Base-by-base conservation (phyloP, 106 monocot species). In the Acanthochlamys bracteata region DNA sequence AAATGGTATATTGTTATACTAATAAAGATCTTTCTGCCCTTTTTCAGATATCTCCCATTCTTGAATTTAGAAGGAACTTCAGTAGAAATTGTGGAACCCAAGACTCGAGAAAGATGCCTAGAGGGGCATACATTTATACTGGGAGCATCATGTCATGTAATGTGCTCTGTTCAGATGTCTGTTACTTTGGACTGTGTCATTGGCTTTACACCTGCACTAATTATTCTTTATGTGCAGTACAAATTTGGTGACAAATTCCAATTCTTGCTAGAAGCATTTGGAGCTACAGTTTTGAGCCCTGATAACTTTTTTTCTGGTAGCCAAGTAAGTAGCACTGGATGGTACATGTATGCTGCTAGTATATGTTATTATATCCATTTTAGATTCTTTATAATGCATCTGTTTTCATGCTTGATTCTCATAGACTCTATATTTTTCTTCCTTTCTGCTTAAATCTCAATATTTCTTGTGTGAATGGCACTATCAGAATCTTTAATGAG, bases 121-220 rank as follows among this genome's bases (percentile, higher is more conserved):
- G 78, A 69, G 40, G 80, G 75, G 59, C 78, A 89, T 65, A 78
- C 82, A 62, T 93, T 93, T 73, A 66, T 93, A 39, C 24, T 93
- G 46, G 84, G 70, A 57, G 63, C 83, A 74, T 55, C 61, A 69
- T 42, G 65, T 42, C 66, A 78, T 79, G 88, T 89, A 51, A 61
- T 63, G 22, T 68, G 62, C 40, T 63, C 59, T 20, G 40, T 25
- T 59, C n/a, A 43, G 13, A 13, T 21, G 19, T 21, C 22, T 61
- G n/a, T n/a, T n/a, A n/a, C n/a, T n/a, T n/a, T n/a, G n/a, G n/a
- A n/a, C n/a, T n/a, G n/a, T n/a, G n/a, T n/a, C n/a, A n/a, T n/a
- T n/a, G n/a, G n/a, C n/a, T 19, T 46, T 64, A 39, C 24, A 43
- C 2, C 45, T 45, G 41, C 20, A 41, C 24, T 20, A 53, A 42